Conservation (phyloP, 805 yeast species). For the Candida tammaniensis region DNA sequence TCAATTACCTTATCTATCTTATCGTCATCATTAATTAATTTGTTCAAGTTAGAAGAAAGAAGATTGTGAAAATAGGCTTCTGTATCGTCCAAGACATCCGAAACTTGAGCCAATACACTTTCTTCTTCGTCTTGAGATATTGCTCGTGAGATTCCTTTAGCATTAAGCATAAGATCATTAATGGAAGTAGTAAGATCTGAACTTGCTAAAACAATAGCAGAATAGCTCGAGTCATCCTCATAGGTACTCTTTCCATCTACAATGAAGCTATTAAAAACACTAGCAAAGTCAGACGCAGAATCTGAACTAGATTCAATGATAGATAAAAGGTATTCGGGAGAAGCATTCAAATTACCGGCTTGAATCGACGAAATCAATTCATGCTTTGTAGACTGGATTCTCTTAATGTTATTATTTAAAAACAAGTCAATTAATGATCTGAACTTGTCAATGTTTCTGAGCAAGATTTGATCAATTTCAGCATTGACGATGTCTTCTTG, state of each 20-base stretch:
- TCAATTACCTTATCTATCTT: constrained; percentile 75
- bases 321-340: constrained; percentile 67
- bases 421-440: constrained; percentile 64
- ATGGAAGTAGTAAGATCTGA: constrained; percentile 62
- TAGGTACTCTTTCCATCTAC: constrained; percentile 65
- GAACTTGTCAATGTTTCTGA: constrained; percentile 48
- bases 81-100: constrained; percentile 57
- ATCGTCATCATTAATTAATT: constrained; percentile 54
- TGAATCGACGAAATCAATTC: constrained; percentile 78
- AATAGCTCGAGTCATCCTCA: constrained; percentile 51
- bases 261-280: constrained; percentile 67
- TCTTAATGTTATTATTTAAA: constrained; percentile 61
- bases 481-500: constrained; percentile 54
- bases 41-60: constrained; percentile 49
- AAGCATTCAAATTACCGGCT: constrained; percentile 74
- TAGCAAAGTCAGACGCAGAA: constrained; percentile 76
- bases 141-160: constrained; percentile 65
- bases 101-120: constrained; percentile 43
- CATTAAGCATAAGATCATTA: constrained; percentile 59
- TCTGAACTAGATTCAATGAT: constrained; percentile 68
- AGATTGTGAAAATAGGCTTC: constrained; percentile 61
- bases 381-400: constrained; percentile 68
- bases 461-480: constrained; percentile 53
- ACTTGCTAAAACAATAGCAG: constrained; percentile 58
- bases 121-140: constrained; percentile 56